Percentiles rank a stretch among this genome's conserved stretches.
These are phyloP conservation scores for Cerioporus squamosus DNA, from an alignment of 1,284 basidiomycete genomes.

Conservation along the genomic window DNA sequence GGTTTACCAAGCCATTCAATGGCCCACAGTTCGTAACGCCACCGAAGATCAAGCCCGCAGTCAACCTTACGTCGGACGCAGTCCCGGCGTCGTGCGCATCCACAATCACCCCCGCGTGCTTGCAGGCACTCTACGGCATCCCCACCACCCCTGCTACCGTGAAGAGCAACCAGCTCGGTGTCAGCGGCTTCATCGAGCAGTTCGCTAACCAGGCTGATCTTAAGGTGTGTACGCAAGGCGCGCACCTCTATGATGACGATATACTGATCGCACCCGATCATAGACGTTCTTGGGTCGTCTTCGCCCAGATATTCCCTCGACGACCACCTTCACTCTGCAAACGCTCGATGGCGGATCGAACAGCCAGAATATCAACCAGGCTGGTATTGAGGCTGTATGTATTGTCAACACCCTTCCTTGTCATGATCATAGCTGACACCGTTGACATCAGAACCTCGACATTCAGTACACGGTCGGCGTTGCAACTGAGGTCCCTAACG, in stretches of 20 bases:
- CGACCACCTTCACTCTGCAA: conserved; percentile 39
- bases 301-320: conserved; percentile 36
- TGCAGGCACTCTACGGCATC: conserved; percentile 56
- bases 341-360: conserved; percentile 54
- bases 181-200: conserved; percentile 59
- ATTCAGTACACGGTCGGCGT: conserved; percentile 66
- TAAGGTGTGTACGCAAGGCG: conserved; percentile 30
- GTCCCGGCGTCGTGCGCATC: conserved; percentile 39
- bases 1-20: conserved; percentile 25
- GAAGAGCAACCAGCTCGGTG: conserved; percentile 50
- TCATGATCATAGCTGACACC: not conserved
- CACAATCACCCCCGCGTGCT: conserved; percentile 56
- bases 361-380: conserved; percentile 35
- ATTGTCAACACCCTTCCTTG: conserved; percentile 20
- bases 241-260: not conserved
- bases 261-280: no score
- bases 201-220: conserved; percentile 57
- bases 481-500: conserved; percentile 48
- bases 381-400: conserved; percentile 51
- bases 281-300: conserved; percentile 30
- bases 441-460: conserved; percentile 47
- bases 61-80: conserved; percentile 25
- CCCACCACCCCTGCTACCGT: conserved; percentile 47
- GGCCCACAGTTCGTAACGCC: conserved; percentile 12
- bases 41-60: conserved; percentile 1